Evolutionary conservation across 192 early-diverging fungal genomes (phyloP), one percentile per base, ranked within the genome.

Genomic region (Entomortierella parvispora): DNA sequence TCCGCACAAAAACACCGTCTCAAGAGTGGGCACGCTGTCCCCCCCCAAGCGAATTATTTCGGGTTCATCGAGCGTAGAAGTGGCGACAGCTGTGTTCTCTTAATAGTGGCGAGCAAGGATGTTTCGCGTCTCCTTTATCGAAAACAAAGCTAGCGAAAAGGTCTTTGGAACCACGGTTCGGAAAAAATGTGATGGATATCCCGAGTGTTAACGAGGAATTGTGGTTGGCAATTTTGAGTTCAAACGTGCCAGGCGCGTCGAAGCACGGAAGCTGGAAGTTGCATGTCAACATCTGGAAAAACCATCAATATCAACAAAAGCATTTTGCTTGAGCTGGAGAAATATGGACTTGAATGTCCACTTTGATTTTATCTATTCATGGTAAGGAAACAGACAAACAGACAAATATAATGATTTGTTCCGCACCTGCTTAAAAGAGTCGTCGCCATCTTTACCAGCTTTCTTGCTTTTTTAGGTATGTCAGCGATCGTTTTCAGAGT

Each of bases 31-130:
- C n/a, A n/a, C n/a, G n/a, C n/a, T n/a, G n/a, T n/a, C n/a, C n/a
- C n/a, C n/a, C n/a, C n/a, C n/a, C n/a, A n/a, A n/a, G n/a, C n/a
- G n/a, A n/a, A n/a, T n/a, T n/a, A n/a, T n/a, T n/a, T n/a, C n/a
- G n/a, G n/a, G n/a, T n/a, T n/a, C n/a, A n/a, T n/a, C n/a, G n/a
- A n/a, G n/a, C n/a, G n/a, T n/a, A n/a, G n/a, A n/a, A n/a, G n/a
- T n/a, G n/a, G n/a, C n/a, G n/a, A n/a, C n/a, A n/a, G n/a, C n/a
- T n/a, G n/a, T 20, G 12, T 83, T 92, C 89, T 49, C 84, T 86
- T 0, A 93, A 93, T 29, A 93, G 95, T 15, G 53, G 31, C 5
- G 64, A 66, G 33, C 45, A 66, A 56, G 45, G 64, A 47, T 56
- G 53, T 32, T 56, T 15, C 46, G 53, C 63, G 20, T 65, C 53